A percentile compares a stretch with the other conserved stretches of the same genome.
Evolutionary conservation across 768 basidiomycete genomes (phyloP).

Genomic region (Russula earlei): DNA sequence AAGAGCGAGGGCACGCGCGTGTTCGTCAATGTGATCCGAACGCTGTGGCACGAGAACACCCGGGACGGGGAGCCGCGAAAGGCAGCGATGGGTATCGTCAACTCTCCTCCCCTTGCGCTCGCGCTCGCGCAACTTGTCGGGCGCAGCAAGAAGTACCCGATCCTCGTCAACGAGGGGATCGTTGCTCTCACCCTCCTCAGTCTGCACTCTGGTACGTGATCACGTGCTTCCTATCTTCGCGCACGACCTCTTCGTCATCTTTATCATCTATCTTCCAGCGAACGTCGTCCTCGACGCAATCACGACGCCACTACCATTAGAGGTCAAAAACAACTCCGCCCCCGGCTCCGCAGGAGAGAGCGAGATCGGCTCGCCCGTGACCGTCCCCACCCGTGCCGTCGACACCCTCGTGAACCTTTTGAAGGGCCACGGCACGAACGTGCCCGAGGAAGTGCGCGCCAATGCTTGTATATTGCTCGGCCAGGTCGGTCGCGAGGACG

Average conservation of each 20-base stretch:
- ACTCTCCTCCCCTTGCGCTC: slow-evolving; percentile 44
- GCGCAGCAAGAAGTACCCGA: slow-evolving; percentile 69
- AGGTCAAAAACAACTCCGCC: slow-evolving; percentile 25
- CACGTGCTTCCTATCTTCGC: background rate
- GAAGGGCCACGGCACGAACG: slow-evolving; percentile 36
- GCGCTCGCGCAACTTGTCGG: slow-evolving; percentile 64
- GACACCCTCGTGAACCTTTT: slow-evolving; percentile 62
- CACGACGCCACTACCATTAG: slow-evolving; percentile 38
- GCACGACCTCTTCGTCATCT: background rate
- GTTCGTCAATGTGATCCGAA: slow-evolving; percentile 76
- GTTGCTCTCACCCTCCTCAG: slow-evolving; percentile 74
- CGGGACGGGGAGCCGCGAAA: slow-evolving; percentile 41
- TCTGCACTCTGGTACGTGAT: slow-evolving; percentile 50
- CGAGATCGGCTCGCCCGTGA: slow-evolving; percentile 40
- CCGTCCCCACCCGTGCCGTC: slow-evolving; percentile 46
- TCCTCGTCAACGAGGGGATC: slow-evolving; percentile 83
- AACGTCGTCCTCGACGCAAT: slow-evolving; percentile 54
- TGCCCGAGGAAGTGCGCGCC: slow-evolving; percentile 66
- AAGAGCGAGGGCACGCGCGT: slow-evolving; percentile 88
- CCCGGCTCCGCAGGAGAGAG: slow-evolving; percentile 32
- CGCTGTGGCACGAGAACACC: slow-evolving; percentile 54
- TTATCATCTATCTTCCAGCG: slow-evolving; percentile 32
- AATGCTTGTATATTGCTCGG: slow-evolving; percentile 68
- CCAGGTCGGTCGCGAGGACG: slow-evolving; percentile 47
- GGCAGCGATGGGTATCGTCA: slow-evolving; percentile 42